These are phyloP conservation scores for Magnolia kwangsiensis DNA, from an alignment of 164 flowering plant genomes.

Conservation along the genomic window DNA sequence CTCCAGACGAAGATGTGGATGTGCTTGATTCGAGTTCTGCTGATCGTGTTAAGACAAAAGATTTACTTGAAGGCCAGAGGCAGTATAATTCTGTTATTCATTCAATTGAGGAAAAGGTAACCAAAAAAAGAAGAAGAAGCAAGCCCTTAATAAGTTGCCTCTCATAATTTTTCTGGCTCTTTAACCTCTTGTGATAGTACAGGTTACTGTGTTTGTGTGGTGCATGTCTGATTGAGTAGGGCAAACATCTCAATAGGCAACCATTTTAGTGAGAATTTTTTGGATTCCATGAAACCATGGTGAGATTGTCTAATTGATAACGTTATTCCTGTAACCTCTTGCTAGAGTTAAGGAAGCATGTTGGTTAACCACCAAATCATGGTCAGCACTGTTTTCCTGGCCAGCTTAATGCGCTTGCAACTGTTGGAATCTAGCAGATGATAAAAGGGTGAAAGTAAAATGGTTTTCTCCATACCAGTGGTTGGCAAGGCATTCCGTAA, in stretches of 20 bases:
- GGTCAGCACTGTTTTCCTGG: not conserved
- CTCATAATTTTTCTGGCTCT: not conserved
- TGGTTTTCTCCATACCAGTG: not conserved
- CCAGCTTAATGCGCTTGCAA: not conserved
- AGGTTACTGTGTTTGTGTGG: not conserved
- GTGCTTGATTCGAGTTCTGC: constrained; percentile 42
- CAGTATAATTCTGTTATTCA: constrained; percentile 91
- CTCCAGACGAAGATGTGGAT: constrained; percentile 46
- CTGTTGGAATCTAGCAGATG: not conserved
- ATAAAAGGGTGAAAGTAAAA: not conserved
- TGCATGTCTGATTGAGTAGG: not conserved
- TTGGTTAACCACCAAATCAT: not conserved
- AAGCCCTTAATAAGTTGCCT: not conserved
- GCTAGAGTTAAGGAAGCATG: not conserved
- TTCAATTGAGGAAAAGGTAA: constrained; percentile 92
- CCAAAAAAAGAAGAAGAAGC: not conserved
- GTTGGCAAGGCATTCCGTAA: too few relatives aligned
- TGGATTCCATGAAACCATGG: not conserved
- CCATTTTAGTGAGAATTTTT: not conserved
- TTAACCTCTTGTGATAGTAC: not conserved
- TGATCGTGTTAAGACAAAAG: constrained; percentile 49
- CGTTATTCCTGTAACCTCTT: not conserved
- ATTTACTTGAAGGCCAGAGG: constrained; percentile 93
- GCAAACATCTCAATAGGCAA: not conserved
- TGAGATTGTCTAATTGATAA: not conserved